phyloP scores from a whole-genome alignment of 129 eudicot genomes.

The Gnaphalium uliginosum region DNA sequence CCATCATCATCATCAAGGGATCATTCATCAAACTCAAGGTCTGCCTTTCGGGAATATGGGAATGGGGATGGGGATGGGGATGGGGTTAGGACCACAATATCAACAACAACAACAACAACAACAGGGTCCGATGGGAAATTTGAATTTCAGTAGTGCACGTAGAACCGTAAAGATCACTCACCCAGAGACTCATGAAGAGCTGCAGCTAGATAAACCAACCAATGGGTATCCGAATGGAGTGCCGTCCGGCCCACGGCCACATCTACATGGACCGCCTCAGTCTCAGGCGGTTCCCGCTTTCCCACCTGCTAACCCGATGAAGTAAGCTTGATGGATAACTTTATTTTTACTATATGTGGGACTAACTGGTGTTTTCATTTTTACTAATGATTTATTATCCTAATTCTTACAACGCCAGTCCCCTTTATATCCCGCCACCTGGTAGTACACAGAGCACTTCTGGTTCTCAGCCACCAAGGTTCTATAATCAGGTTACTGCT shows the following conservation, averaged over 20 bases:
- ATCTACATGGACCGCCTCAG: conserved; percentile 52
- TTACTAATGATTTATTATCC: conserved; percentile 32
- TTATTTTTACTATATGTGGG: neutral
- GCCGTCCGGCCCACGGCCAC: conserved; percentile 49
- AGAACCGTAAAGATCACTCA: conserved; percentile 88
- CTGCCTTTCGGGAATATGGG: conserved; percentile 59
- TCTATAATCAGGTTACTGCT: conserved; percentile 57
- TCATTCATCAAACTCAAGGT: conserved; percentile 77
- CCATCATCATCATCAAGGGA: conserved; percentile 73
- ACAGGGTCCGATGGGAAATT: conserved; percentile 39
- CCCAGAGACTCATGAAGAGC: conserved; percentile 86
- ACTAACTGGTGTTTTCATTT: neutral
- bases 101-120: conserved; percentile 71
- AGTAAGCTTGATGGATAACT: conserved; percentile 15
- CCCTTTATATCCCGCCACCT: conserved; percentile 36
- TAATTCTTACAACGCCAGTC: conserved; percentile 46
- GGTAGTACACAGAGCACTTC: conserved; percentile 52
- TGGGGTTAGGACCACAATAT: conserved; percentile 54
- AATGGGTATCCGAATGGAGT: conserved; percentile 38
- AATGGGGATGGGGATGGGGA: conserved; percentile 60
- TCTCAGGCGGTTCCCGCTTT: conserved; percentile 58
- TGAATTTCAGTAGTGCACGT: conserved; percentile 47
- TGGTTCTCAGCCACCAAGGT: conserved; percentile 59
- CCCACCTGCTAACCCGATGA: conserved; percentile 46
- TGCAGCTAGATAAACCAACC: conserved; percentile 52